Evolutionary conservation across 75 land plant genomes (phyloP), one percentile per base, ranked within the genome.

Genomic region (Cunninghamia lanceolata): DNA sequence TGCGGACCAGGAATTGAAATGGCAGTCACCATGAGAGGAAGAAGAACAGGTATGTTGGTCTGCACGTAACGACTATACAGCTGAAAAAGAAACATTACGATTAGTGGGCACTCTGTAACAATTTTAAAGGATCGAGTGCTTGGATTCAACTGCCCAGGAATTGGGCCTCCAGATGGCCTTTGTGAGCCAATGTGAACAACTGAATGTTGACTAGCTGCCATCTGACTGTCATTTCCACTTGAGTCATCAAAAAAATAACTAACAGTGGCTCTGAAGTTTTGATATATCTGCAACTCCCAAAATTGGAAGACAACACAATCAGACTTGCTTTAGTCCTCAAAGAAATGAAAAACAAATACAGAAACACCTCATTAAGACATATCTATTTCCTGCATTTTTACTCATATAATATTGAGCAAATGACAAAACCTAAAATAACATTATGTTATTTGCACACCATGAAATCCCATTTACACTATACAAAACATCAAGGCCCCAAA

Each of bases 51-150:
- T 50, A 98, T 98, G 85, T 98, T 98, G 9, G 94, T 91, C 81
- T 95, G 99, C 45, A 97, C 99, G 88, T 97, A 95, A 52, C 96
- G 94, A 30, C 92, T 87, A 85, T 98, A 98, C 30, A 98, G 85
- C 89, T 98, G 99, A 40, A 98, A 98, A 14, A 98, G 90, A 87
- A 95, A 98, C 99, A 98, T 97, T 47, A 97, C 99, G 54, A 98
- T 98, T 68, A 98, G 85, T 14, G 99, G 99, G 85, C 99, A 95
- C 94, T 98, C 99, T 17, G 99, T 95, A 66, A 98, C 93, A 75
- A 97, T 92, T 92, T 96, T 98, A 81, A 98, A 98, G 32, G 99
- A 98, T 56, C 99, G 90, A 13, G 97, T 97, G 86, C 99, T 98
- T 4, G 99, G 97, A 83, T 98, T 98, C 11, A 98, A 90, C 87